Evolutionary conservation across 2,329 filamentous ascomycete genomes (phyloP), one percentile per base, ranked within the genome.

Genomic region (Calonectria fujianensis): DNA sequence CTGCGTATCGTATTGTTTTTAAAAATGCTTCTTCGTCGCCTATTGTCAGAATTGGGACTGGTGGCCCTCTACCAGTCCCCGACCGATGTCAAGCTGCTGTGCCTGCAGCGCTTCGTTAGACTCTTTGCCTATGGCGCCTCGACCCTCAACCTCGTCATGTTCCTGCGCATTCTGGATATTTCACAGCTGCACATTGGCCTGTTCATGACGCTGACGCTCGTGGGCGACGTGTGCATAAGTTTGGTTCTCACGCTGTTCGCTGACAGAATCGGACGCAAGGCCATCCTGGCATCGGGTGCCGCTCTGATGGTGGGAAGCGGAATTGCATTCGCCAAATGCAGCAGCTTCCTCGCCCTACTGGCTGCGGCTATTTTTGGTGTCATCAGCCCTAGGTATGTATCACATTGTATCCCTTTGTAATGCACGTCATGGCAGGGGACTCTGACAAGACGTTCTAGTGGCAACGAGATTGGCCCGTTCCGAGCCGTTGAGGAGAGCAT

Each of bases 121-220:
- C 88, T 93, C 66, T 91, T 92, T 75, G 92, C 91, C 8, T 94
- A 93, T 79, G 92, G 92, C 68, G 85, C 86, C 8, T 90, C 89
- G 9, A 90, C 89, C 0, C 86, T 93, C 5, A 87, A 92, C 70
- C 86, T 92, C 7, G 91, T 91, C 14, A 85, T 89, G 29, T 92
- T 90, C 75, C 86, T 93, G 10, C 85, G 86, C 18, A 85, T 84
- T 2, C 85, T 93, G 1, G 86, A 83, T 11, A 86, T 90, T 52
- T 87, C 89, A 1, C 86, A 91, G 73, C 85, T 87, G 0, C 84
- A 84, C 39, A 90, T 91, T 74, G 92, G 92, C 3, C 83, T 93
- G 1, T 93, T 93, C 84, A 93, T 93, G 91, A 93, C 91, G 0
- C 81, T 93, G 75, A 94, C 92, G 0, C 83, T 93, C 20, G 84